Base-by-base conservation (phyloP, 345 rosid species). In the Salix caprea region DNA sequence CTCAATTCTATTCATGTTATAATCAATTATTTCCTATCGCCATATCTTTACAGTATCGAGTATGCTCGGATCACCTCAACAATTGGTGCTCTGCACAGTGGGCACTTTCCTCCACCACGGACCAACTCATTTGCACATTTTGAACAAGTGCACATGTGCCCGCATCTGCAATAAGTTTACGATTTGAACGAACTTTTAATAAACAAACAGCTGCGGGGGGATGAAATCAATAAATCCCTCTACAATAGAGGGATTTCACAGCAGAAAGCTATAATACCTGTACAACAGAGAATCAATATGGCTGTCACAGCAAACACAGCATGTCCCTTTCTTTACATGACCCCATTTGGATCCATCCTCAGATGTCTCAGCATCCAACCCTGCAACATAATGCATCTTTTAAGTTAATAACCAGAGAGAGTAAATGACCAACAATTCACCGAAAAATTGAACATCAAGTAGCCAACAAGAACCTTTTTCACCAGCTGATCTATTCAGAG, bases 61-160 rank as follows among this genome's bases (percentile, higher is more conserved):
- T 96, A 96, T 60, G 99, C 99, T 78, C 93, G 88, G 77, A 96
- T 89, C 46, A 94, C 99, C 88, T 96, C 98, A 6, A 89, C 86
- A 37, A 96, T 96, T 4, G 97, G 98, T 39, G 99, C 99, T 76
- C 98, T 88, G 81, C 99, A 96, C 76, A 96, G 79, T 1, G 99
- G 98, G 81, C 99, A 96, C 80, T 93, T 96, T 19, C 97, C 99
- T 52, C 97, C 94, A 1, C 91, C 90, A 19, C 97, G 92, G 50
- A 94, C 85, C 80, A 96, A 87, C 86, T 96, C 97, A 62, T 91
- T 92, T 7, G 97, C 98, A 74, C 98, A 94, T 85, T 92, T 91
- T 72, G 95, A 92, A 74, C 98, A 96, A 65, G 97, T 94, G 82
- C 98, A 96, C 99, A 96, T 94, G 85, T 96, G 99, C 62, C 99